Evolutionary conservation across 2,329 filamentous ascomycete species (phyloP), one percentile per base, ranked within the genome.

Genomic region (Exserohilum turcica): DNA sequence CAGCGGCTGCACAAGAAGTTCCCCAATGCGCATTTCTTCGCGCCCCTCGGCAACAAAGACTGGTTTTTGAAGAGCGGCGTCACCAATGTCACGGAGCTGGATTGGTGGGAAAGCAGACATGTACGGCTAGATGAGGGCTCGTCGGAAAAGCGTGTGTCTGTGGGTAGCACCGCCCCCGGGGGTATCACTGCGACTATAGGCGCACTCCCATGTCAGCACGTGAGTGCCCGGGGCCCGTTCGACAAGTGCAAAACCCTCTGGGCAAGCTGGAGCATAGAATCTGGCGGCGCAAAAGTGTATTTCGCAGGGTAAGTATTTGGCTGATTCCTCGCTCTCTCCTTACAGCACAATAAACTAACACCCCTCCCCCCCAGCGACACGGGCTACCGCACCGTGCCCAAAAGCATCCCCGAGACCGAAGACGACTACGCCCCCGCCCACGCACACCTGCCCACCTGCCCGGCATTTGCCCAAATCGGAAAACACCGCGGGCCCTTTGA

Each of bases 31-130:
- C 91, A 95, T 60, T 97, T 94, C 77, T 94, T 96, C 59, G 92
- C 92, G 18, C 91, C 91, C 0, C 76, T 96, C 3, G 91, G 91
- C 2, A 85, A 96, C 52, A 90, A 89, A 74, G 78, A 83, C 42
- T 97, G 92, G 92, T 96, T 97, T 73, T 78, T 80, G 40, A 77
- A 80, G 3, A 81, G 80, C 21, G 91, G 90, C 1, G 84, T 96
- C 9, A 82, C 1, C 0, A 90, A 91, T 54, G 87, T 93, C 37
- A 95, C 91, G 0, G 92, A 97, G 77, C 74, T 97, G 66, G 93
- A 97, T 76, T 97, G 93, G 93, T 97, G 93, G 93, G 87, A 96
- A 63, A 87, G 90, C 59, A 82, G 86, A 5, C 86, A 93, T 42
- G 74, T 96, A n/a, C 85, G 78, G 0, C 76, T 96, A 21, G 79